Evolutionary conservation across 179 eudicot species (phyloP).

Genomic region (Vitellaria paradoxa): DNA sequence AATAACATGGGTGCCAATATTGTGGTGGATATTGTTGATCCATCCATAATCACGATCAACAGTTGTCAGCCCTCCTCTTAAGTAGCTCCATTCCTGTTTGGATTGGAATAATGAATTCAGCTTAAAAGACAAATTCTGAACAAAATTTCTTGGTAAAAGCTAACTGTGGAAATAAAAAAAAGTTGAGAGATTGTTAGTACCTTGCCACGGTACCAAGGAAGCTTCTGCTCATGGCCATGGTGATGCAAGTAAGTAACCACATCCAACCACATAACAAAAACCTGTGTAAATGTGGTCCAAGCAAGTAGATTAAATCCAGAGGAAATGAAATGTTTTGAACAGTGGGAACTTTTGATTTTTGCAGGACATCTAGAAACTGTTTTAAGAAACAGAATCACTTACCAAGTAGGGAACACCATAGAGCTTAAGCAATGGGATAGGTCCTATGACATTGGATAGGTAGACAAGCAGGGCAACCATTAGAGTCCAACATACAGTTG

Average conservation of each 20-base stretch:
- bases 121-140: no score
- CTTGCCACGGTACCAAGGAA: slow-evolving; percentile 34
- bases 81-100: slow-evolving; percentile 30
- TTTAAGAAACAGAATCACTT: neutral
- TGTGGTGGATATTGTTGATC: slow-evolving; percentile 30
- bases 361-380: neutral
- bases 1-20: slow-evolving; percentile 32
- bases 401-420: slow-evolving; percentile 40
- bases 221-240: slow-evolving; percentile 30
- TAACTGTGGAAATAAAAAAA: no score
- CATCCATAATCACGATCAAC: slow-evolving; percentile 29
- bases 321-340: neutral
- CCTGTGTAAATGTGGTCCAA: slow-evolving; percentile 10
- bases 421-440: slow-evolving; percentile 21
- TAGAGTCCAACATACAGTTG: slow-evolving; percentile 29
- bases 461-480: slow-evolving; percentile 29
- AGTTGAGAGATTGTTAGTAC: neutral
- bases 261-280: slow-evolving; percentile 29
- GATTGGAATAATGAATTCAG: neutral
- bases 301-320: slow-evolving; percentile 4
- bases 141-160: no score
- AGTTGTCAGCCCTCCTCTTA: slow-evolving; percentile 30
- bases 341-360: neutral
- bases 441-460: slow-evolving; percentile 22
- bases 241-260: slow-evolving; percentile 28